Base-by-base conservation (phyloP, 1,284 basidiomycete genomes). In the Crepidotus sp. region DNA sequence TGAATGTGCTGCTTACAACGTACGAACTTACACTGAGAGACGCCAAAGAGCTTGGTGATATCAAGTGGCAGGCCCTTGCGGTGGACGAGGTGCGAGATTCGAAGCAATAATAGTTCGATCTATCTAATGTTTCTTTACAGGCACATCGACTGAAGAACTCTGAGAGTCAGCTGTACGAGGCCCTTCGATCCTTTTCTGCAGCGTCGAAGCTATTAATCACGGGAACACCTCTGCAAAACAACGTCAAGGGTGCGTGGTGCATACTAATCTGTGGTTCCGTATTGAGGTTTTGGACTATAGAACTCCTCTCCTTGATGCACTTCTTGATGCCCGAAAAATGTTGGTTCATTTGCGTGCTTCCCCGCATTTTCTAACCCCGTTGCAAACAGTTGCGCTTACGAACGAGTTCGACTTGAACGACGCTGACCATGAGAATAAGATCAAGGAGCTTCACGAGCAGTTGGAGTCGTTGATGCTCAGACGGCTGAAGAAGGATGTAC, bases 291-390 rank as follows among this genome's bases (percentile, higher is more conserved):
- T 11, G 15, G 3, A 2, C 8, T 5, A 8, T 22, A 93, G 96
- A 99, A 64, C 71, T 99, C 17, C 72, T 98, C 31, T 91, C 96
- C 11, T 69, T 98, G 57, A 96, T 98, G 83, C 96, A 99, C 63
- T 99, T 99, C 74, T 71, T 98, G 51, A 95, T 96, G 81, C 96
- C 96, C 4, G 94, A 98, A 58, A 90, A 93, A 69, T 98, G 94
- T 85, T 63, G 68, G 81, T 65, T 25, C 44, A 25, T 41, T 37
- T 29, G 19, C 45, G 19, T 40, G 40, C 36, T 31, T 40, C 14
- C 9, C 30, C 14, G 22, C 9, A 2, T 22, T 21, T 22, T 21
- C 8, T 19, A 22, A 22, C 22, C 33, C 9, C 14, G 39, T 32
- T 7, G 22, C 55, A 50, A 58, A 40, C 61, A 86, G 83, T 86